phyloP scores from a whole-genome alignment of 768 basidiomycete species.

The Mycena galericulata region DNA sequence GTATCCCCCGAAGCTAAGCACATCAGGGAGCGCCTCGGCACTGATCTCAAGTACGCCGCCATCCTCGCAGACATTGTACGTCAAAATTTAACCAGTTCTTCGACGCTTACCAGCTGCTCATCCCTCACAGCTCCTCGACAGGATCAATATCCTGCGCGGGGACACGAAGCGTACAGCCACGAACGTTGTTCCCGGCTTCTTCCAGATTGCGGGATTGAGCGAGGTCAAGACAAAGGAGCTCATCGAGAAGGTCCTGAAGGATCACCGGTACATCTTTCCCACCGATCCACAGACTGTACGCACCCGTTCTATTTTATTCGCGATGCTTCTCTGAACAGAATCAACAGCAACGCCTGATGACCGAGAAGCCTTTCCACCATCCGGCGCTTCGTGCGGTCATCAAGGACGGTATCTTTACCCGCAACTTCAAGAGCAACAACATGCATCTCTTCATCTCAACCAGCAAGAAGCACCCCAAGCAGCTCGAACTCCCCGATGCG shows the following conservation, averaged over 20 bases:
- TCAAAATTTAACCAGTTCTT: not conserved
- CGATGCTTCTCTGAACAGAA: too few species aligned
- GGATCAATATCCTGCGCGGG: slow-evolving; percentile 9
- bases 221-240: not conserved
- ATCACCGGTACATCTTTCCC: slow-evolving; percentile 20
- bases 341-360: too few species aligned
- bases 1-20: not conserved
- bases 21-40: not conserved
- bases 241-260: slow-evolving; percentile 14
- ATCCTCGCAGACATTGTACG: slow-evolving; percentile 4
- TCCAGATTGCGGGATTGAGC: not conserved
- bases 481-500: slow-evolving; percentile 6
- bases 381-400: too few species aligned
- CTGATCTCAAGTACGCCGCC: not conserved
- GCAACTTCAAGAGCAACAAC: too few species aligned
- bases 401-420: too few species aligned
- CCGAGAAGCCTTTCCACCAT: too few species aligned
- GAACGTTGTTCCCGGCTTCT: not conserved
- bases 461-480: not conserved
- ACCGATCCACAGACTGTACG: not conserved
- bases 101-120: not conserved
- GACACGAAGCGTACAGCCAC: slow-evolving; percentile 8
- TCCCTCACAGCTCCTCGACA: slow-evolving; percentile 1
- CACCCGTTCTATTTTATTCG: too few species aligned
- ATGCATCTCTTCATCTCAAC: slow-evolving; percentile 3